phyloP scores from a whole-genome alignment of 352 stramenopile genomes.

The Hyphochytrium catenoides region DNA sequence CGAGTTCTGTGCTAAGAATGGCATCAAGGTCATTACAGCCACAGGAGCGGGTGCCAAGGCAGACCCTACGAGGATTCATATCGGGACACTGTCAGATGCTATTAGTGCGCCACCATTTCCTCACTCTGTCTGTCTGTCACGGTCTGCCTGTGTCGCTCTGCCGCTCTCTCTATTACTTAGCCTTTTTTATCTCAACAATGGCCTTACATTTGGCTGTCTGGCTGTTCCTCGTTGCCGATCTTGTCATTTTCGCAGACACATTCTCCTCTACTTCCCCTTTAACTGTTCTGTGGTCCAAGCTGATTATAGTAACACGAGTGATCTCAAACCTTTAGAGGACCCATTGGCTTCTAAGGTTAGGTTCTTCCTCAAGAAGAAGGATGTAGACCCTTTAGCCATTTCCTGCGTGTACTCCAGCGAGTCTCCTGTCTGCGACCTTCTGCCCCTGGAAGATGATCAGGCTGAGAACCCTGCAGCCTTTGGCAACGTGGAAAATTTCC shows the following conservation, averaged over 20 bases:
- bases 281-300: too few relatives aligned
- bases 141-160: too few relatives aligned
- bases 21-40: conserved; percentile 51
- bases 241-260: too few relatives aligned
- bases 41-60: conserved; percentile 81
- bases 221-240: conserved; percentile 10
- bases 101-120: conserved; percentile 49
- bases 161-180: neutral
- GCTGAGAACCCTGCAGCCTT: conserved; percentile 65
- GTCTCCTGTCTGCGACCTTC: conserved; percentile 82
- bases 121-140: too few relatives aligned
- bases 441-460: conserved; percentile 79
- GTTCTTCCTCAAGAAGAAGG: conserved; percentile 70
- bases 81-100: conserved; percentile 80
- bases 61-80: conserved; percentile 88
- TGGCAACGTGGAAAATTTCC: conserved; percentile 86
- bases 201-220: neutral
- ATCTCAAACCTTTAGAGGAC: too few relatives aligned
- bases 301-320: too few relatives aligned
- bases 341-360: conserved; percentile 84
- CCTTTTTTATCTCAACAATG: conserved; percentile 4
- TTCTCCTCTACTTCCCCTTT: too few relatives aligned
- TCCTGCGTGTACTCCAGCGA: conserved; percentile 81
- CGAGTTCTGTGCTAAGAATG: conserved; percentile 50
- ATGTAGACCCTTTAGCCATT: conserved; percentile 30